A percentile compares a stretch with the other conserved stretches of the same genome.
These are phyloP conservation scores for Fusarium drepaniforme DNA, from an alignment of 2,329 filamentous ascomycete genomes.

Conservation along the genomic window DNA sequence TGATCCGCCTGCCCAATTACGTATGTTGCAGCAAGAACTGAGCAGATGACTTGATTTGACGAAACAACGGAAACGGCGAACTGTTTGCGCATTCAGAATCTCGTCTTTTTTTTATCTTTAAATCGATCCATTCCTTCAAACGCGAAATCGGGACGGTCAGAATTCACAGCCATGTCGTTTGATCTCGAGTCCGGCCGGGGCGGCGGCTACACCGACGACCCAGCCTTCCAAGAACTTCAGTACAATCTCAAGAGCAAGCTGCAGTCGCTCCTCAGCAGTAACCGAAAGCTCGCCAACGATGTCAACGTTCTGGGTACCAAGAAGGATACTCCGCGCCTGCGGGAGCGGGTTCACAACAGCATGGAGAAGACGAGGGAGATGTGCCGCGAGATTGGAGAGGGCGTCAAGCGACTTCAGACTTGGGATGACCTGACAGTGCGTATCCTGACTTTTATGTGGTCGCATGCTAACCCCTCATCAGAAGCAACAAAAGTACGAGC, in stretches of 20 bases:
- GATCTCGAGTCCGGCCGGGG: constrained; percentile 85
- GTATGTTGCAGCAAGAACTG: constrained; percentile 41
- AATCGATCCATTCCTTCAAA: constrained; percentile 3
- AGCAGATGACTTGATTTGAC: constrained; percentile 40
- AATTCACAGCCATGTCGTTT: constrained; percentile 79
- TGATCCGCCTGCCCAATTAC: constrained; percentile 35
- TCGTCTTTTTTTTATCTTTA: constrained; percentile 9
- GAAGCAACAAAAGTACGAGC: constrained; percentile 96
- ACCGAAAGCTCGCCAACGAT: constrained; percentile 86
- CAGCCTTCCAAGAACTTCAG: constrained; percentile 88
- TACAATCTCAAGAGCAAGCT: constrained; percentile 88
- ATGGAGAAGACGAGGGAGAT: constrained; percentile 87
- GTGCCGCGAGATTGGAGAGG: constrained; percentile 94
- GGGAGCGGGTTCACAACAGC: constrained; percentile 89
- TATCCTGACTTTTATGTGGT: constrained; percentile 19
- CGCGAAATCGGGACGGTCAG: background rate
- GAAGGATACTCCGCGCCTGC: constrained; percentile 89
- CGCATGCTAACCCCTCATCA: constrained; percentile 52
- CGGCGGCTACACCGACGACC: constrained; percentile 90
- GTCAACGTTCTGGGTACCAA: constrained; percentile 88
- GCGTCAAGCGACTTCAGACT: constrained; percentile 89
- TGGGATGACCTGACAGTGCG: constrained; percentile 87
- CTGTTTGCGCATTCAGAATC: constrained; percentile 5
- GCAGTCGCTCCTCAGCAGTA: constrained; percentile 89
- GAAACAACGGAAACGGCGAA: constrained; percentile 12